Percentiles rank a stretch among this genome's conserved stretches.
phyloP scores from a whole-genome alignment of 192 early-diverging fungal species.

The Pilaira anomala region DNA sequence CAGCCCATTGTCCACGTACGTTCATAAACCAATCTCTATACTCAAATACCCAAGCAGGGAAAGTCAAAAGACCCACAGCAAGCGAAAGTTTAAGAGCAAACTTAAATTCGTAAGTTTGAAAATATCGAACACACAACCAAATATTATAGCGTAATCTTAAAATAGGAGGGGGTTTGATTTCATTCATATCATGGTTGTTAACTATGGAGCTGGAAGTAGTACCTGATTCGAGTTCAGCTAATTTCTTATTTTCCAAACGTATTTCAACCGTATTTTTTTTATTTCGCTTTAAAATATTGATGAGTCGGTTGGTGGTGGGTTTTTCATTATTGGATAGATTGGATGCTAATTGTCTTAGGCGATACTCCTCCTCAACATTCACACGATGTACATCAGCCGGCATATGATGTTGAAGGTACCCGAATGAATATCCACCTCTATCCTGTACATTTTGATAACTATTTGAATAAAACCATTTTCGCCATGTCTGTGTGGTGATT shows the following conservation, averaged over 20 bases:
- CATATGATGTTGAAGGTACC: conserved; percentile 15
- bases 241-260: no score
- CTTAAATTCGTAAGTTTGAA: conserved; percentile 44
- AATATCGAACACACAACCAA: conserved; percentile 39
- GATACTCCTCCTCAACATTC: conserved; percentile 23
- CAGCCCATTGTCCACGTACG: conserved; percentile 49
- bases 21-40: conserved; percentile 22
- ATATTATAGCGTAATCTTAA: conserved; percentile 36
- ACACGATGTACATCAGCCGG: not conserved
- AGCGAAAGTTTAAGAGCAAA: conserved; percentile 51
- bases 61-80: conserved; percentile 36
- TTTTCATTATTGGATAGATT: not conserved
- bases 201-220: no score
- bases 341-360: conserved; percentile 1
- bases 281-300: not conserved
- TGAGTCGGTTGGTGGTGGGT: no score
- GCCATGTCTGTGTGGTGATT: conserved; percentile 31
- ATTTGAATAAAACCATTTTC: conserved; percentile 21
- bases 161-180: conserved; percentile 13
- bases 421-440: conserved; percentile 20
- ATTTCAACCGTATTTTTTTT: not conserved
- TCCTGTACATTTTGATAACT: conserved; percentile 22
- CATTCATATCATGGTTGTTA: no score
- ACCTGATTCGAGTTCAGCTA: not conserved
- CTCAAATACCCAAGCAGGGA: conserved; percentile 41